Base-by-base conservation (phyloP, 176 grass and related monocot species). In the Thalia dealbata region DNA sequence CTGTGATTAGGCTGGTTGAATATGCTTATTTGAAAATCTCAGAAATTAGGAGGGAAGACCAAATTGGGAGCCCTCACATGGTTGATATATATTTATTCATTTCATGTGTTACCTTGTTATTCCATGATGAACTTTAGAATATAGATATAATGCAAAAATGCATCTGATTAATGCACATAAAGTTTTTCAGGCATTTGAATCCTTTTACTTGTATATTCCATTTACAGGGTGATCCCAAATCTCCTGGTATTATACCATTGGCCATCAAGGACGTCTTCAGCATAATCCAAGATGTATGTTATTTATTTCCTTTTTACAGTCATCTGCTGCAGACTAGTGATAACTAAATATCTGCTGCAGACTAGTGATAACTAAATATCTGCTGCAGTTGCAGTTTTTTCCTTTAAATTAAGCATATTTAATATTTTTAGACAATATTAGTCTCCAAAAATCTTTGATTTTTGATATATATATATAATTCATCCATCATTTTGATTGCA, bases 201-300 rank as follows among this genome's bases (percentile, higher is more conserved):
- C 46, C 29, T 52, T 72, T 10, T 21, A 7, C 15, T 72, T 29
- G 19, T 21, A 35, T 29, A 4, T 52, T 55, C 14, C 25, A 72
- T 72, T 16, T 72, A 14, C 24, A 99, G 70, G 70, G 70, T 18
- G 70, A 72, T 72, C 70, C 25, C 45, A 50, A 30, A 19, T 72
- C 70, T 52, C 70, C 70, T 52, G 70, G 70, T 26, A 91, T 99
- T 67, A 99, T 99, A 68, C 95, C 95, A 67, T 74, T 92, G 71
- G 95, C 95, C 21, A 88, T 93, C 65, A 93, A 93, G 70, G 95
- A 99, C 83, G 90, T 99, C 27, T 99, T 99, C 70, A 50, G 45
- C 70, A 72, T 72, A 16, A 52, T 72, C 52, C 48, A 52, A 72
- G 70, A 52, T 77, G 90, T 99, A 99, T 76, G 55, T 4, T 42